phyloP scores from a whole-genome alignment of 192 early-diverging fungal genomes.

The Pilobolus umbonatus region DNA sequence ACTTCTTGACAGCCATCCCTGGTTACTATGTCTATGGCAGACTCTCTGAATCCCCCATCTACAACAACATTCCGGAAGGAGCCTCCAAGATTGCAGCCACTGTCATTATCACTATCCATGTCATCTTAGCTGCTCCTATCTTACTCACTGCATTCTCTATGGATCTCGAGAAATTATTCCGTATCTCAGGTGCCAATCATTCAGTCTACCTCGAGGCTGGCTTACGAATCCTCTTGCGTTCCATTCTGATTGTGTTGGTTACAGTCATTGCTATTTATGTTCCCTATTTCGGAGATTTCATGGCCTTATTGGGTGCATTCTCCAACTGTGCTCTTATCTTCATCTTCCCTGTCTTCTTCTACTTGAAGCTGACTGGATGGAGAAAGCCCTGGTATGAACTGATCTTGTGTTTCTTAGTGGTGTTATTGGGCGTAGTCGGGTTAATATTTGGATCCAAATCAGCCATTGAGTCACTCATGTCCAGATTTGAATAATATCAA shows the following conservation, averaged over 20 bases:
- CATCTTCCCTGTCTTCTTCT: slow-evolving; percentile 69
- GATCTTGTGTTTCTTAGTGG: slow-evolving; percentile 11
- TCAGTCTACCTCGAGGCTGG: slow-evolving; percentile 45
- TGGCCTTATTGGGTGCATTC: slow-evolving; percentile 71
- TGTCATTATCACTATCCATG: slow-evolving; percentile 70
- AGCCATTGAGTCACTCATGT: slow-evolving; percentile 12
- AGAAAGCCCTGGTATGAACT: slow-evolving; percentile 19
- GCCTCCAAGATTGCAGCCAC: slow-evolving; percentile 56
- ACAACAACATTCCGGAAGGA: slow-evolving; percentile 59
- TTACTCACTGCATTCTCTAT: slow-evolving; percentile 66
- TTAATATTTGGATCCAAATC: slow-evolving; percentile 27
- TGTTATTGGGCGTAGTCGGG: slow-evolving; percentile 31
- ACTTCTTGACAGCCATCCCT: slow-evolving; percentile 58
- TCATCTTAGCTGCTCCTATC: slow-evolving; percentile 74
- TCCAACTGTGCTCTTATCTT: slow-evolving; percentile 66
- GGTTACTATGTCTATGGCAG: slow-evolving; percentile 74
- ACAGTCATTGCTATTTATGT: slow-evolving; percentile 57
- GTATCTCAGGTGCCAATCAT: slow-evolving; percentile 34
- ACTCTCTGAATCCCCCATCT: slow-evolving; percentile 55
- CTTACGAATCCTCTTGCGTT: slow-evolving; percentile 48
- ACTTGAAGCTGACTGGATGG: slow-evolving; percentile 65
- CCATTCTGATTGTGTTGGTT: slow-evolving; percentile 47
- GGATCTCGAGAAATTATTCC: slow-evolving; percentile 55
- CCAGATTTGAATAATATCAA: slow-evolving; percentile 11
- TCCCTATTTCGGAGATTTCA: slow-evolving; percentile 74